Evolutionary conservation across 345 rosid species (phyloP).

Genomic region (Euphorbia peplus): DNA sequence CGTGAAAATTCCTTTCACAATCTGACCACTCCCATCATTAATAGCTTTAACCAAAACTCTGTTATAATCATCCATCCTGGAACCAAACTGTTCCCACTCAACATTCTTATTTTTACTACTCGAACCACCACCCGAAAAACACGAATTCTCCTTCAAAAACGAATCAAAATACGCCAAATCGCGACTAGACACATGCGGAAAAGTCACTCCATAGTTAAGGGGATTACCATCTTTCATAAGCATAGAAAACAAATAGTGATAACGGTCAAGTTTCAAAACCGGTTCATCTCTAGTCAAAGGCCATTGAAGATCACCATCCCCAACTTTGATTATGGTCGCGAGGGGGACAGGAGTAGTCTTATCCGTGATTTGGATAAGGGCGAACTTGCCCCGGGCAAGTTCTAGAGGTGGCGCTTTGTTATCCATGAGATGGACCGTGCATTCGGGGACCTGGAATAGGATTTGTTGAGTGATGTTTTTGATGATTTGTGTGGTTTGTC

Average conservation of each 20-base stretch:
- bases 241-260: neutral
- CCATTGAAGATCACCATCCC: neutral
- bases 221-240: neutral
- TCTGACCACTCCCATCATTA: neutral
- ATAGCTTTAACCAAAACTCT: neutral
- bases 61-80: neutral
- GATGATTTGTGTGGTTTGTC: constrained; percentile 21
- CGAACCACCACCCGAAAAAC: neutral
- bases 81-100: neutral
- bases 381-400: constrained; percentile 61
- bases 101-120: neutral
- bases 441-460: constrained; percentile 54
- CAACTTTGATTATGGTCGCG: neutral
- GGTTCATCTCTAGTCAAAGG: constrained; percentile 2
- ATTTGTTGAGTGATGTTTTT: constrained; percentile 40
- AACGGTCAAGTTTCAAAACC: neutral
- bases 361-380: constrained; percentile 47
- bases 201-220: neutral
- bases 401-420: constrained; percentile 60
- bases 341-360: constrained; percentile 46
- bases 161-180: neutral
- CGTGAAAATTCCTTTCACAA: neutral
- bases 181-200: neutral
- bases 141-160: neutral
- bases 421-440: constrained; percentile 66